Evolutionary conservation across 2,329 filamentous ascomycete genomes (phyloP).

Genomic region (Coleophoma eucalyptorum): DNA sequence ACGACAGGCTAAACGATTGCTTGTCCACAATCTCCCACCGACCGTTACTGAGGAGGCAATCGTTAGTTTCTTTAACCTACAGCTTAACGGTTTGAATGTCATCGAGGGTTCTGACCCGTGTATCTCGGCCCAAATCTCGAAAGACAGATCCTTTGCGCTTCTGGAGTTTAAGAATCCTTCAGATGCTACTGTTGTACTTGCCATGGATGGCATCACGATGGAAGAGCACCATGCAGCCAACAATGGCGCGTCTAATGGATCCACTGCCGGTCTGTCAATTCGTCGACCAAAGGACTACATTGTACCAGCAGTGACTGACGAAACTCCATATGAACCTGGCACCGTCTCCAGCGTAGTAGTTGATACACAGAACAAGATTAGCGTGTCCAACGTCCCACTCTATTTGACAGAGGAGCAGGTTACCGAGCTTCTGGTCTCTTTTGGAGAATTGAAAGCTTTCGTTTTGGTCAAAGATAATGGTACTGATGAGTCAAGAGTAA

Average conservation of each 20-base stretch:
- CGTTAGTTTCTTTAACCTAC: conserved; percentile 87
- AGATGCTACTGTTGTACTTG: conserved; percentile 88
- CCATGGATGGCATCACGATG: conserved; percentile 87
- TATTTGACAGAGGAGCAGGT: conserved; percentile 92
- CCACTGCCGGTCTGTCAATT: conserved; percentile 62
- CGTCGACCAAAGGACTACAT: conserved; percentile 96
- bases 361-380: conserved; percentile 93
- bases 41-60: conserved; percentile 72
- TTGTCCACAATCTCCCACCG: conserved; percentile 78
- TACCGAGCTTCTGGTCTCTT: conserved; percentile 82
- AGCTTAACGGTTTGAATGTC: conserved; percentile 95
- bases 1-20: conserved; percentile 87
- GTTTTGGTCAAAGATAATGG: conserved; percentile 81
- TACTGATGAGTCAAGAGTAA: conserved; percentile 82
- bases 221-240: conserved; percentile 62
- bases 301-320: conserved; percentile 74
- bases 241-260: conserved; percentile 47
- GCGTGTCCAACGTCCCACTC: conserved; percentile 81
- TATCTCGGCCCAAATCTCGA: conserved; percentile 75
- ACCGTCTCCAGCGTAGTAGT: conserved; percentile 77
- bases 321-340: conserved; percentile 70
- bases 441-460: conserved; percentile 91
- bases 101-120: conserved; percentile 82
- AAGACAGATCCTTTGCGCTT: conserved; percentile 76
- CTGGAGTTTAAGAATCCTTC: conserved; percentile 84